Evolutionary conservation across 2,329 filamentous ascomycete genomes (phyloP).

Genomic region (Aspergillus novofumigatus): DNA sequence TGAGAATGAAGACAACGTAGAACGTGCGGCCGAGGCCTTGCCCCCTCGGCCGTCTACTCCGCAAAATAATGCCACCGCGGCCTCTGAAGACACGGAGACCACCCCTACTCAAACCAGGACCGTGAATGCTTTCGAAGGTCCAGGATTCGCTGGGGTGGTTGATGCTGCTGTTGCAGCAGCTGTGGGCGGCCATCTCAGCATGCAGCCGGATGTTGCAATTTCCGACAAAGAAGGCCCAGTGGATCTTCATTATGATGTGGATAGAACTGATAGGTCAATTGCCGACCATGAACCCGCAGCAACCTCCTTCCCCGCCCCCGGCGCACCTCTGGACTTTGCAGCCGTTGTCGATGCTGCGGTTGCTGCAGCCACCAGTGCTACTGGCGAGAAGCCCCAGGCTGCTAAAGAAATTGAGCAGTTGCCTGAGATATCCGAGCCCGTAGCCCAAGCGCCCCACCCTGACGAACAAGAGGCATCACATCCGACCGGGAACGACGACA

Average conservation of each 20-base stretch:
- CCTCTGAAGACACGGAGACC: slow-evolving; percentile 9
- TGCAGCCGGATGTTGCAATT: not conserved
- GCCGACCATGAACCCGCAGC: not conserved
- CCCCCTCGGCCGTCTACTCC: slow-evolving; percentile 19
- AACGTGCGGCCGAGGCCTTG: slow-evolving; percentile 15
- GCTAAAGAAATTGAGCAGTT: not conserved
- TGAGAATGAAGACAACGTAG: slow-evolving; percentile 13
- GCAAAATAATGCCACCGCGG: slow-evolving; percentile 6
- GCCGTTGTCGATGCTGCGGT: slow-evolving; percentile 19
- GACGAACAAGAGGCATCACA: not conserved
- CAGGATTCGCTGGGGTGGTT: slow-evolving; percentile 18
- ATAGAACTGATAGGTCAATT: slow-evolving; percentile 1
- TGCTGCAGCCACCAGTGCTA: slow-evolving; percentile 6
- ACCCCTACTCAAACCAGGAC: slow-evolving; percentile 9
- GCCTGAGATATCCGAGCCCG: not conserved
- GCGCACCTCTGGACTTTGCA: slow-evolving; percentile 7
- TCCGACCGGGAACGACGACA: not conserved
- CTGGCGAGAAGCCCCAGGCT: slow-evolving; percentile 1
- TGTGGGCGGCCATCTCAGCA: not conserved
- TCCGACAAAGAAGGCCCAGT: not conserved
- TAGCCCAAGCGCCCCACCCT: not conserved
- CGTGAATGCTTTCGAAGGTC: not conserved
- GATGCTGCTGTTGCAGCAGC: slow-evolving; percentile 24
- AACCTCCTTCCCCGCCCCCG: not conserved
- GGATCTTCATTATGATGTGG: not conserved